Evolutionary conservation across 169 alveolate genomes (phyloP).

Genomic region (Cryptosporidium parvum): DNA sequence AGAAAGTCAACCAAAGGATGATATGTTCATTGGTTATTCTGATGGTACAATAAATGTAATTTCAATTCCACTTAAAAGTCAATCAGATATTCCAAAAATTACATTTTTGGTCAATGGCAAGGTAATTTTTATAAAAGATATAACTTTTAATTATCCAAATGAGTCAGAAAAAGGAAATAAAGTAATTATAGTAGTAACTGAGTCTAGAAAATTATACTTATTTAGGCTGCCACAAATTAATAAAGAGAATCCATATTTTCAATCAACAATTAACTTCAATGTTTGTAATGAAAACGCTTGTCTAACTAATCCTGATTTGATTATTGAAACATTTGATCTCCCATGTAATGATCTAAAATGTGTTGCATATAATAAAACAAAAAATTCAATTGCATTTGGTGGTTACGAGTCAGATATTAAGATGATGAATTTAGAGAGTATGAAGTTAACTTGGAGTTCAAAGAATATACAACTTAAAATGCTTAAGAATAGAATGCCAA

Average conservation of each 20-base stretch:
- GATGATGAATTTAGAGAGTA: constrained; percentile 3
- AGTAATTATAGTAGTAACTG: constrained; percentile 7
- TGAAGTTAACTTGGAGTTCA: constrained; percentile 27
- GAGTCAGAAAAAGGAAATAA: constrained; percentile 27
- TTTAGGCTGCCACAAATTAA: constrained; percentile 12
- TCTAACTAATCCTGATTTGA: neutral
- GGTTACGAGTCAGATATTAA: constrained; percentile 64
- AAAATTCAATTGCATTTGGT: constrained; percentile 63
- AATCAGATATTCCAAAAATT: constrained; percentile 5
- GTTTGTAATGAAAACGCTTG: neutral
- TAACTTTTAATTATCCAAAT: constrained; percentile 27
- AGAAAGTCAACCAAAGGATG: neutral
- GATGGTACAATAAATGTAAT: constrained; percentile 22
- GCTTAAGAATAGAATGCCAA: constrained; percentile 40
- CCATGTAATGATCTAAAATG: constrained; percentile 45
- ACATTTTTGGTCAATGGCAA: constrained; percentile 22
- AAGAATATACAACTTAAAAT: constrained; percentile 27
- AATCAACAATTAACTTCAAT: neutral
- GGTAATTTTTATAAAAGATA: constrained; percentile 45
- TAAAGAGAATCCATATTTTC: neutral
- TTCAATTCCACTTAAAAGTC: neutral
- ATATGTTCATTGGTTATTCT: constrained; percentile 32
- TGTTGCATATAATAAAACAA: constrained; percentile 23
- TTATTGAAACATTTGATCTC: neutral
- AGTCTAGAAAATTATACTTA: constrained; percentile 8